Conservation (phyloP, 768 basidiomycete genomes). For the Amyloporia xantha region DNA sequence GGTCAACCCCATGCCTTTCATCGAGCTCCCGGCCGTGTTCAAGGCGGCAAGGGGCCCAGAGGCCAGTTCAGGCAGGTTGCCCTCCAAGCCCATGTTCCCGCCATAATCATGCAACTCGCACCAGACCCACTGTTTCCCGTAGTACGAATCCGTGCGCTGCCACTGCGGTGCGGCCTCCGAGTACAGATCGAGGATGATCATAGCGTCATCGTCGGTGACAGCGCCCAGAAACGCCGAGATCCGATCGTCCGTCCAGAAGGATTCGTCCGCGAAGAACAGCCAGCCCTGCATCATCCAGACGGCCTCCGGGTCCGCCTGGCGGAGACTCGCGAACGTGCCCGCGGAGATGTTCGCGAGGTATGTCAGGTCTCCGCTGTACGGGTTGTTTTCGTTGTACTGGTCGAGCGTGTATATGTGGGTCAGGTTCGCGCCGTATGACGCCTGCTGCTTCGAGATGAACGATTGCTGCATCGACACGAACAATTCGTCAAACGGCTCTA, state of each 20-base stretch:
- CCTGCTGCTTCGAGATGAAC: conserved; percentile 33
- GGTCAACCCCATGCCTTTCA: conserved; percentile 34
- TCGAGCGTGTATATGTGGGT: conserved; percentile 39
- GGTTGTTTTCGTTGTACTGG: conserved; percentile 38
- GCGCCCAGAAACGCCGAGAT: conserved; percentile 34
- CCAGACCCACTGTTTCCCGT: conserved; percentile 36
- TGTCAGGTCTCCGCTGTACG: conserved; percentile 25
- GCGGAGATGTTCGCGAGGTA: conserved; percentile 30
- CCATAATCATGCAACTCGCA: conserved; percentile 35
- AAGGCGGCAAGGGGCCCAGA: conserved; percentile 27
- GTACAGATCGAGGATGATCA: conserved; percentile 37
- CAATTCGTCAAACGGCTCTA: conserved; percentile 34
- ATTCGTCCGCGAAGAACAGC: conserved; percentile 30
- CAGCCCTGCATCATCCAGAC: conserved; percentile 39
- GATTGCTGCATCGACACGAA: conserved; percentile 30
- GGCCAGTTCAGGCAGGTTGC: conserved; percentile 29
- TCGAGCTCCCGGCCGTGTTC: conserved; percentile 23
- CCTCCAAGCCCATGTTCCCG: conserved; percentile 34
- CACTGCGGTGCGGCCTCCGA: conserved; percentile 36
- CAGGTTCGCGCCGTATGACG: conserved; percentile 29
- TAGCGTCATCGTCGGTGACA: conserved; percentile 28
- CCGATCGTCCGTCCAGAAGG: conserved; percentile 35
- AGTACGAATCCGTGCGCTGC: conserved; percentile 33
- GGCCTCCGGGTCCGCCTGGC: conserved; percentile 33
- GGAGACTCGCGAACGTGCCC: conserved; percentile 31